Evolutionary conservation across 805 yeast species (phyloP), one percentile per base, ranked within the genome.

Genomic region (Kazachstania bromeliacearum): DNA sequence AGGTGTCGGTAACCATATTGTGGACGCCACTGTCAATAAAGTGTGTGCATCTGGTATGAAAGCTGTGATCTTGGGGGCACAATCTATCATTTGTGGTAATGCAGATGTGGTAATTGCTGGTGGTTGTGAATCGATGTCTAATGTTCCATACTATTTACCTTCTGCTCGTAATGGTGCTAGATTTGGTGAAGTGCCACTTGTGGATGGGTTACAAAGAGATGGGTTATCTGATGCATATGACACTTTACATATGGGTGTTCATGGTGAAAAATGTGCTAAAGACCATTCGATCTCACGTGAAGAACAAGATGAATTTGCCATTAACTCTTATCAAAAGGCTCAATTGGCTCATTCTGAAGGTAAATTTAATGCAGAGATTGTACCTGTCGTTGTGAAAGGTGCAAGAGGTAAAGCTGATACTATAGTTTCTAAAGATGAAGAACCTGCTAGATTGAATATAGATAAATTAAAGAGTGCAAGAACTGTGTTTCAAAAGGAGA

Each of bases 41-140:
- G 97, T 92, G 39, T 92, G 98, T 69, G 95, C 98, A 28, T 83
- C 95, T 9, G 97, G 96, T 50, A 66, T 88, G 76, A 89, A 92
- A 67, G 75, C 96, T 30, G 77, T 87, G 53, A 85, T 88, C 51
- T 63, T 83, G 41, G 98, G 84, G 44, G 87, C 96, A 28, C 97
- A 88, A 67, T 68, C 88, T 36, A 88, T 89, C 50, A 62, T 82
- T 56, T 73, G 92, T 46, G 96, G 97, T 37, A 69, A 72, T 45
- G 94, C 95, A 38, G 96, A 88, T 55, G 79, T 92, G 41, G 92
- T 92, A 31, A 82, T 92, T 47, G 94, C 92, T 23, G 98, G 97
- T 49, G 98, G 98, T 57, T 92, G 95, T 49, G 98, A 92, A 67
- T 81, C 95, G 40, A 89, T 92, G 98, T 70, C 95, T 41, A 89